phyloP scores from a whole-genome alignment of 2,329 filamentous ascomycete species.

The Alternaria atra region DNA sequence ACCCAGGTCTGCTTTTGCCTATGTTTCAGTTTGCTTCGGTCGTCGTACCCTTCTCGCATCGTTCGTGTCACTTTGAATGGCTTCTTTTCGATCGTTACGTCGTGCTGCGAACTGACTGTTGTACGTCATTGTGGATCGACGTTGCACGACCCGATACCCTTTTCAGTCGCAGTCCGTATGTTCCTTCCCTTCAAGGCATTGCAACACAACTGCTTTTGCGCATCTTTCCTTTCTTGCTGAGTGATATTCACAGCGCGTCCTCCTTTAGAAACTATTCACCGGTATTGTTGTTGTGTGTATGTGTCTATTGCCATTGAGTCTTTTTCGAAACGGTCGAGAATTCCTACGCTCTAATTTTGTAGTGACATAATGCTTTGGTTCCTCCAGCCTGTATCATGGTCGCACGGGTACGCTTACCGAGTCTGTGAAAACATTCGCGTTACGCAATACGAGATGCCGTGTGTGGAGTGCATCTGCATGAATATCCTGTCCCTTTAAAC shows the following conservation, averaged over 20 bases:
- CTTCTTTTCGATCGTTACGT: slow-evolving; percentile 1
- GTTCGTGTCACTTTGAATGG: slow-evolving; percentile 6
- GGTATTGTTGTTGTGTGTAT: not conserved
- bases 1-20: slow-evolving; percentile 7
- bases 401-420: not conserved
- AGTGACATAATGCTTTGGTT: not conserved
- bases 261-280: not conserved
- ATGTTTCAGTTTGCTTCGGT: not conserved
- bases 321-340: not conserved
- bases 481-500: not conserved
- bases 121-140: slow-evolving; percentile 14
- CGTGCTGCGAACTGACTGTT: slow-evolving; percentile 2
- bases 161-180: not conserved
- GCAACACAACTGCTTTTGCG: not conserved
- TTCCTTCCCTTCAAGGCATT: not conserved
- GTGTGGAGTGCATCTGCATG: not conserved
- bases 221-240: not conserved
- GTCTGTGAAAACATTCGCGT: not conserved
- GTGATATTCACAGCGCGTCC: not conserved
- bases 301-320: not conserved
- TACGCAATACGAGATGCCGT: not conserved
- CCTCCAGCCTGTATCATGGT: not conserved
- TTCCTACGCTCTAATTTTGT: not conserved
- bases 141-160: slow-evolving; percentile 11
- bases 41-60: not conserved